phyloP scores from a whole-genome alignment of 306 rosid genomes.

The Cucurbita moschata region DNA sequence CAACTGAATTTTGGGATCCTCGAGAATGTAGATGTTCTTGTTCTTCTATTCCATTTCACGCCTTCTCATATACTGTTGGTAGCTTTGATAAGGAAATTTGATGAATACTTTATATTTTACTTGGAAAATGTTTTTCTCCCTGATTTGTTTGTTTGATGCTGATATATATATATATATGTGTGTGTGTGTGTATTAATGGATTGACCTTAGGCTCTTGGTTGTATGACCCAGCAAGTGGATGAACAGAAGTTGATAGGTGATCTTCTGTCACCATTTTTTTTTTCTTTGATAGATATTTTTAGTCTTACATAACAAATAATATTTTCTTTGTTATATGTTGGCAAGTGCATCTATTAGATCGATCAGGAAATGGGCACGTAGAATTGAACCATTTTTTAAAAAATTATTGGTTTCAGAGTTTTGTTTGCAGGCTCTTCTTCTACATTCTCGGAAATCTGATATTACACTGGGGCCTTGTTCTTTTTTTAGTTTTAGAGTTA shows the following conservation, averaged over 20 bases:
- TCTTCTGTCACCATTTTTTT: neutral
- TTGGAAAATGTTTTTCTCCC: neutral
- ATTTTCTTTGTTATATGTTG: neutral
- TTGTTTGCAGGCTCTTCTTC: neutral
- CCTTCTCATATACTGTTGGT: neutral
- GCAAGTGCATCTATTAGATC: neutral
- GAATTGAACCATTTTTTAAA: neutral
- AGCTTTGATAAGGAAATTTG: neutral
- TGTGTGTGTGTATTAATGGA: neutral
- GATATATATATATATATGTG: neutral
- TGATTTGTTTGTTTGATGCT: neutral
- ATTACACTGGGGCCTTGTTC: neutral
- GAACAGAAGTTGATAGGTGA: neutral
- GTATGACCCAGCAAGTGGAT: neutral
- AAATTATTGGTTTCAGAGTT: neutral
- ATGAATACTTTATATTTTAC: neutral
- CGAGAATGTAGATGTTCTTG: neutral
- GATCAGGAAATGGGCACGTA: neutral
- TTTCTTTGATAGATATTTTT: neutral
- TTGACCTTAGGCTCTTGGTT: neutral
- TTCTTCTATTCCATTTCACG: neutral
- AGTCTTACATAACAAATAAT: neutral
- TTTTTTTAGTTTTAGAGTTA: neutral
- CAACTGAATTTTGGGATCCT: neutral
- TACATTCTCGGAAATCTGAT: neutral